These are phyloP conservation scores for Camellia lanceoleosa DNA, from an alignment of 148 eudicot genomes.

Conservation along the genomic window DNA sequence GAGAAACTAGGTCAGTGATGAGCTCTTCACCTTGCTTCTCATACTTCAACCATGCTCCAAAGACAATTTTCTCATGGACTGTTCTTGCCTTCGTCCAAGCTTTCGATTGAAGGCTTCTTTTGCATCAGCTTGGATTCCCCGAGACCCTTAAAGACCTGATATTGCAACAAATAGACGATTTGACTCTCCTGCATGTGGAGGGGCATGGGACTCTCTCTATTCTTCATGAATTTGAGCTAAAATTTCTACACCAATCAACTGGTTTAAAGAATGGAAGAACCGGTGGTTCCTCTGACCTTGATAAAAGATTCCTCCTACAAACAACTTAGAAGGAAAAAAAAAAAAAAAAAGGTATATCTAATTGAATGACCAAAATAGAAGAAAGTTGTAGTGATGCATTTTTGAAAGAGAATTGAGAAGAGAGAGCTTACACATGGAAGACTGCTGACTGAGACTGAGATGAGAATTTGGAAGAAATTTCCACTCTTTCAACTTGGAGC, in stretches of 20 bases:
- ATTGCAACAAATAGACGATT: conserved; percentile 73
- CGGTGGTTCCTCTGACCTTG: conserved; percentile 83
- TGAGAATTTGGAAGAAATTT: conserved; percentile 65
- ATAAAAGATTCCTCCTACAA: conserved; percentile 88
- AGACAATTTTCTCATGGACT: conserved; percentile 72
- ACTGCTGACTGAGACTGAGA: conserved; percentile 43
- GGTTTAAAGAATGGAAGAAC: conserved; percentile 84
- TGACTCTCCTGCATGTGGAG: conserved; percentile 54
- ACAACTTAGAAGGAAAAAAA: neutral
- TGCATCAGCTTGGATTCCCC: conserved; percentile 87
- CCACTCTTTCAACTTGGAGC: conserved; percentile 97
- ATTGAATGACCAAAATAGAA: neutral
- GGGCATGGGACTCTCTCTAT: conserved; percentile 77
- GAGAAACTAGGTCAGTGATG: conserved; percentile 67
- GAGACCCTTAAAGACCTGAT: conserved; percentile 92
- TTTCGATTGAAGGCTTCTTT: conserved; percentile 79
- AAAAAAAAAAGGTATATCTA: neutral
- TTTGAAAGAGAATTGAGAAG: neutral
- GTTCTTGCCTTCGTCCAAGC: conserved; percentile 80
- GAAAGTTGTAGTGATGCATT: neutral
- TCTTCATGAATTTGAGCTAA: conserved; percentile 94
- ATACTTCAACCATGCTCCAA: conserved; percentile 89
- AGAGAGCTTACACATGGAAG: conserved; percentile 74
- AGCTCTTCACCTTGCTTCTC: conserved; percentile 91
- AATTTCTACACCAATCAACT: conserved; percentile 85